phyloP scores from a whole-genome alignment of 2,329 filamentous ascomycete genomes.

The Colletotrichum trifolii region DNA sequence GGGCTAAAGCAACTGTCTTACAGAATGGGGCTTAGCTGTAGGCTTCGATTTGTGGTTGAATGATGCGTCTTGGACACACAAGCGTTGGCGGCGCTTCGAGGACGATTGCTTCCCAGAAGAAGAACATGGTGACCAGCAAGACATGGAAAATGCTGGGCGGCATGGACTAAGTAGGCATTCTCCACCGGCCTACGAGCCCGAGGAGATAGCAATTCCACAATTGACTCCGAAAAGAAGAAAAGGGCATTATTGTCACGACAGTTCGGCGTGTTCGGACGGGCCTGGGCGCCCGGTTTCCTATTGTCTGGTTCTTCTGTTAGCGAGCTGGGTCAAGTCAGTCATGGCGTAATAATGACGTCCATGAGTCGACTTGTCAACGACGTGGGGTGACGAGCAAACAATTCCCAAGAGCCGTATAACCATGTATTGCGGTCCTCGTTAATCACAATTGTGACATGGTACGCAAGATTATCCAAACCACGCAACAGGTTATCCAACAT shows the following conservation, averaged over 20 bases:
- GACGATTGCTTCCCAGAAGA: no score
- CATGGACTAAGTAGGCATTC: no score
- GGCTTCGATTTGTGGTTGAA: neutral
- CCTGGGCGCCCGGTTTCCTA: neutral
- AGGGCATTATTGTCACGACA: neutral
- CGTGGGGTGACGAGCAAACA: slow-evolving; percentile 5
- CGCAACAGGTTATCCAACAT: neutral
- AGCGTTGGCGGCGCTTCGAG: neutral
- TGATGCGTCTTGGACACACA: neutral
- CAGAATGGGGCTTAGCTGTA: neutral
- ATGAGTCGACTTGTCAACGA: slow-evolving; percentile 1
- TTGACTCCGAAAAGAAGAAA: no score
- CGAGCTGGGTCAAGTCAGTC: slow-evolving; percentile 1
- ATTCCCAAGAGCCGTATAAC: neutral
- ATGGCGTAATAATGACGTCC: slow-evolving; percentile 36
- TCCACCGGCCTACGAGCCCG: no score
- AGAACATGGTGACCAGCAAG: no score
- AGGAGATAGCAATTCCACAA: no score
- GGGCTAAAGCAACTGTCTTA: neutral
- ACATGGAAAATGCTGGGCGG: no score
- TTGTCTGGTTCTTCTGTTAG: no score
- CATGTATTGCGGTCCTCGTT: neutral
- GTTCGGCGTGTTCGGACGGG: neutral
- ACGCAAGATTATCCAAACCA: neutral
- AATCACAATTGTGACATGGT: neutral